Conservation (phyloP, 257 asterid species). For the Solanum paucissectum region DNA sequence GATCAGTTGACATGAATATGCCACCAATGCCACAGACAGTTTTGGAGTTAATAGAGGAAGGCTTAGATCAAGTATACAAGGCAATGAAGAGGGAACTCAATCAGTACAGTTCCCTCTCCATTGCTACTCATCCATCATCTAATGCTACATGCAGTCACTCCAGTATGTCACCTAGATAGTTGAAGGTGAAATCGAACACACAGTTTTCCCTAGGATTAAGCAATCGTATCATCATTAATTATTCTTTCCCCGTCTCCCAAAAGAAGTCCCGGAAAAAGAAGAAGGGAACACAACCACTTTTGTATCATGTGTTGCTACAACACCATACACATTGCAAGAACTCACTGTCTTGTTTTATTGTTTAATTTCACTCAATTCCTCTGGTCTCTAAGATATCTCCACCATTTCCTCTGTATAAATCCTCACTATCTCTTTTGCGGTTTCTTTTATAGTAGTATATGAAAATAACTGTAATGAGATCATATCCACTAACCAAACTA, state of each 20-base stretch:
- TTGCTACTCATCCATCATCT: constrained; percentile 53
- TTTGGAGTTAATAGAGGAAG: constrained; percentile 75
- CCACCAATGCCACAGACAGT: constrained; percentile 87
- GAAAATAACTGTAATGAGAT: not conserved
- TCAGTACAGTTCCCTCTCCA: constrained; percentile 54
- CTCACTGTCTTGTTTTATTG: not conserved
- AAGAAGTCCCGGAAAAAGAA: not conserved
- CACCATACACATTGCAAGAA: not conserved
- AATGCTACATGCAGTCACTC: constrained; percentile 79
- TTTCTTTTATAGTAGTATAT: not conserved
- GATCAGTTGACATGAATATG: constrained; percentile 41
- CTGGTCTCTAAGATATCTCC: not conserved
- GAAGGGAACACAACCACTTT: not conserved
- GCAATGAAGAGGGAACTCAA: constrained; percentile 81
- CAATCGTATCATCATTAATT: not conserved
- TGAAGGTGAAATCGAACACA: not conserved
- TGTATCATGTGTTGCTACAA: not conserved
- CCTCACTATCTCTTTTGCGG: not conserved
- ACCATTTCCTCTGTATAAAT: not conserved
- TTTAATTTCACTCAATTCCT: not conserved
- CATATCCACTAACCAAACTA: not conserved
- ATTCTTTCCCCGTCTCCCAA: not conserved
- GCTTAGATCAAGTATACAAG: constrained; percentile 64
- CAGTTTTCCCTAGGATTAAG: not conserved
- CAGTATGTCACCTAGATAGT: constrained; percentile 68